phyloP scores from a whole-genome alignment of 2,329 filamentous ascomycete genomes.

The Exophiala calicioides region DNA sequence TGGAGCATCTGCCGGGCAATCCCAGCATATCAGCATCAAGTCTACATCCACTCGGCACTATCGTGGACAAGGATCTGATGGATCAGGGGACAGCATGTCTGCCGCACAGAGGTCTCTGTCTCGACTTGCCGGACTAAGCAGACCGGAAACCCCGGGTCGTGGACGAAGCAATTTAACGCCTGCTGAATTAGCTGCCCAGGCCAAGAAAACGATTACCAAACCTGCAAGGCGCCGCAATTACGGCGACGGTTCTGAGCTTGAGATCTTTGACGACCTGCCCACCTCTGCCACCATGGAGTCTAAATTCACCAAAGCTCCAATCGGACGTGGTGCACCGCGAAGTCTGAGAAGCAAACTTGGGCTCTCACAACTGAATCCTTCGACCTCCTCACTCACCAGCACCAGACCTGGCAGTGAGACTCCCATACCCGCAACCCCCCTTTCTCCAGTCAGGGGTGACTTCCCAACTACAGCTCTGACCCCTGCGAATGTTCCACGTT shows the following conservation, averaged over 20 bases:
- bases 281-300: constrained; percentile 81
- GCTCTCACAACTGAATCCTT: constrained; percentile 38
- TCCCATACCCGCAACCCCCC: constrained; percentile 59
- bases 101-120: constrained; percentile 45
- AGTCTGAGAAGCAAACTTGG: constrained; percentile 56
- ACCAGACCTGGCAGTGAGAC: constrained; percentile 35
- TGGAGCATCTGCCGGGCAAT: constrained; percentile 70
- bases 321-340: constrained; percentile 67
- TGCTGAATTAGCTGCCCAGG: constrained; percentile 54
- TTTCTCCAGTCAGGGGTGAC: constrained; percentile 53
- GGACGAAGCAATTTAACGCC: constrained; percentile 50
- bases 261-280: constrained; percentile 90
- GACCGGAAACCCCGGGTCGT: constrained; percentile 52
- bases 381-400: constrained; percentile 31
- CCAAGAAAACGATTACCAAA: constrained; percentile 72
- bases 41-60: constrained; percentile 65
- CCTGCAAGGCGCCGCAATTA: constrained; percentile 72
- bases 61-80: constrained; percentile 81
- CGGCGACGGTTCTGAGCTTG: constrained; percentile 88
- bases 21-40: constrained; percentile 76
- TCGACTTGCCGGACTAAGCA: constrained; percentile 43
- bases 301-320: constrained; percentile 77
- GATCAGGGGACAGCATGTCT: constrained; percentile 52
- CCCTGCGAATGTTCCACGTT: constrained; percentile 50
- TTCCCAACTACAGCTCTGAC: constrained; percentile 41